Evolutionary conservation across 164 flowering plant genomes (phyloP), one percentile per base, ranked within the genome.

Genomic region (Stephania yunnanensis): DNA sequence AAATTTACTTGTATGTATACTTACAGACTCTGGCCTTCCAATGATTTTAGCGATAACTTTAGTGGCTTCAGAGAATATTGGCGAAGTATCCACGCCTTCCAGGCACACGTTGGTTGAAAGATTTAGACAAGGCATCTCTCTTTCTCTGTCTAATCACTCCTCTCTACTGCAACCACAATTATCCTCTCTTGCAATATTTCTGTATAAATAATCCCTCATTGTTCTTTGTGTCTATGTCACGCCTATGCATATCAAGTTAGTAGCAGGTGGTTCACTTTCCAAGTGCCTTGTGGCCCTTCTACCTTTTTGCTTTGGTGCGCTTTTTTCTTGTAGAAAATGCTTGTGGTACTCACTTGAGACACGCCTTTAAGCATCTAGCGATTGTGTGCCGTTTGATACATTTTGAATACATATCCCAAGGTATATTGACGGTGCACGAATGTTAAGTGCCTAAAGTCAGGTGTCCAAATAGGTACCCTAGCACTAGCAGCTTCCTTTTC

Each of bases 21-120:
- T 53, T 78, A 89, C 93, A 73, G 88, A 81, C 70, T 85, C 90
- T 25, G 95, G 95, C 75, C 90, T 91, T 78, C 95, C 92, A 84
- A 89, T 83, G 84, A 89, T 58, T 46, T 77, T 82, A 78, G 94
- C 88, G 53, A 90, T 88, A 74, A 84, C 65, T 71, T 89, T 83
- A 76, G 90, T 81, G 71, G 89, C 90, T 73, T 91, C 92, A 17
- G 92, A 83, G 75, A 91, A 90, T 73, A 91, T 82, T 74, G 88
- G 72, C 68, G 91, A 86, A 76, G 90, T 87, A 78, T 89, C 91
- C 1, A 88, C 80, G 79, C 88, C 91, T 17, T 91, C 95, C 10
- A 91, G 80, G 82, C 72, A 84, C 9, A 88, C 93, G 84, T 91
- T 91, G 7, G 91, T 89, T 0, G 92, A 89, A 17, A 91, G 72